Base-by-base conservation (phyloP, 768 basidiomycete species). In the Mycena crocata region DNA sequence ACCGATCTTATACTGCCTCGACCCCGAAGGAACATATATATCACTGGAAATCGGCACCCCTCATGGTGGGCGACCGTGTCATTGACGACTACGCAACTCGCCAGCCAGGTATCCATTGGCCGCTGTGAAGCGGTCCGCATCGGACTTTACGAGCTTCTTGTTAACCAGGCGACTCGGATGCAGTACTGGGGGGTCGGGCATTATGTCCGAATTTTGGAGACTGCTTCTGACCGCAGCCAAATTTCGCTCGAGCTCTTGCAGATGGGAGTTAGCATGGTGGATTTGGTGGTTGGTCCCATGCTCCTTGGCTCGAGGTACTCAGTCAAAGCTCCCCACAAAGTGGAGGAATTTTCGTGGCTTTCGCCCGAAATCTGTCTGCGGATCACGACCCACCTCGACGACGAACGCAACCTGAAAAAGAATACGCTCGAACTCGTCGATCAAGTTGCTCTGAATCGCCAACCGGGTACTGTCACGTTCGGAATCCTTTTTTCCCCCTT, bases 361-460 rank as follows among this genome's bases (percentile, higher is more conserved):
- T 21, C 49, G 17, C 23, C 37, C 2, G 40, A 57, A 24, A 32
- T 71, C 31, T 64, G 61, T 39, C 15, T 71, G 28, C 68, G 48
- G 17, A 58, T 66, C 57, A 55, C 68, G 14, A 72, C 71, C 17
- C 71, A 73, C 50, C 71, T 74, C 45, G 71, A 71, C 64, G 62
- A 73, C 60, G 66, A 69, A 51, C 42, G 57, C 40, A 64, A 67
- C 30, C 12, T 55, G 45, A 64, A 64, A 34, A 60, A 61, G 39
- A 17, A 15, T 19, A 46, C 37, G 24, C 45, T 67, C 51, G 66
- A 59, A 31, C 50, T 67, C 1, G 59, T 57, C 14, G 48, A 46
- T 23, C 45, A 46, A 21, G 12, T 61, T 21, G 35, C 24, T 21
- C 26, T 12, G 35, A 28, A 49, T 9, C 42, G 35, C 23, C 12